A percentile compares a stretch with the other conserved stretches of the same genome.
phyloP scores from a whole-genome alignment of 352 stramenopile species.

The Phytopythium mirpurense region DNA sequence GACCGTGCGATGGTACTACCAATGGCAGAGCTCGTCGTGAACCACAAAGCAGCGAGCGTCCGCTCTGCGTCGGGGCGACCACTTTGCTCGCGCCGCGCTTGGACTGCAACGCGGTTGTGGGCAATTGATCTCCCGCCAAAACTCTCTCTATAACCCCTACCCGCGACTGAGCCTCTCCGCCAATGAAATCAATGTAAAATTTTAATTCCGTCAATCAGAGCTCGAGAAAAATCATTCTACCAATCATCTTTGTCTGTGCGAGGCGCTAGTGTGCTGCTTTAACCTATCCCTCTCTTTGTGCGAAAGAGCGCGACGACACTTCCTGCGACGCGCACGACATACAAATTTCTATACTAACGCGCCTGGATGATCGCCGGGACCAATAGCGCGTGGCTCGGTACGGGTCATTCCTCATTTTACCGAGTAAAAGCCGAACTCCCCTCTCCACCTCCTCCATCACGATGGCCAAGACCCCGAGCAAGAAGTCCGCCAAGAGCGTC shows the following conservation, averaged over 20 bases:
- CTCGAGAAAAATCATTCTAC: constrained; percentile 1
- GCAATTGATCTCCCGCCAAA: constrained; percentile 7
- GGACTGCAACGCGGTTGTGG: background rate
- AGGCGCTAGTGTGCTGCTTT: constrained; percentile 1
- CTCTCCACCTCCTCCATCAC: constrained; percentile 12
- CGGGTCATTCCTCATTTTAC: constrained; percentile 29
- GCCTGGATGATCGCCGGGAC: background rate
- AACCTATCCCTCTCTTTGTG: background rate
- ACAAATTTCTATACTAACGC: background rate
- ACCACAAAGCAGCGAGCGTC: no score
- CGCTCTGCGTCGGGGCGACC: no score
- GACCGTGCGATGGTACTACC: no score
- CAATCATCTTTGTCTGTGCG: constrained; percentile 14
- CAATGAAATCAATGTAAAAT: constrained; percentile 9
- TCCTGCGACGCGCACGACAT: background rate
- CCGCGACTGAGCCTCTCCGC: background rate
- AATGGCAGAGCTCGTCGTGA: no score
- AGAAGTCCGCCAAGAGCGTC: constrained; percentile 87
- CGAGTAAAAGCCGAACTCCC: constrained; percentile 8
- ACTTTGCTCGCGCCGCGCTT: background rate
- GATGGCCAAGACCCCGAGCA: constrained; percentile 96
- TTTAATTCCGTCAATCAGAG: constrained; percentile 16
- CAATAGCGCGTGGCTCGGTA: constrained; percentile 4
- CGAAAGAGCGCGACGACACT: background rate
- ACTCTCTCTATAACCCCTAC: background rate